These are phyloP conservation scores for Adansonia rubrostipa DNA, from an alignment of 441 rosid genomes.

Conservation along the genomic window DNA sequence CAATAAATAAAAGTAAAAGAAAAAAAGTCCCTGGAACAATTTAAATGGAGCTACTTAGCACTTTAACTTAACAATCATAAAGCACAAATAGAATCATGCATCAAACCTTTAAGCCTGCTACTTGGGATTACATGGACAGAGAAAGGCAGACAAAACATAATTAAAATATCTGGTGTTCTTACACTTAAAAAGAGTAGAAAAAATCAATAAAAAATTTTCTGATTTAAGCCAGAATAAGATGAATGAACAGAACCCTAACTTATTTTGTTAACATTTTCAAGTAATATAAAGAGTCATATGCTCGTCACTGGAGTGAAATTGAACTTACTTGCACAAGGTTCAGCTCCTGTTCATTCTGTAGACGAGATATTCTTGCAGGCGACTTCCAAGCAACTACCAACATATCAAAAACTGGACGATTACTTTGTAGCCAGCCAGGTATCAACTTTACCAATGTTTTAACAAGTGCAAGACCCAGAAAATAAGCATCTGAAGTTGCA, in stretches of 20 bases:
- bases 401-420: constrained; percentile 81
- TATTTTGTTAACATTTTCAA: background rate
- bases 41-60: background rate
- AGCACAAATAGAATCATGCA: background rate
- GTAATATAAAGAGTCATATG: background rate
- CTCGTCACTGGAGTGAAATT: background rate
- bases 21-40: background rate
- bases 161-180: constrained; percentile 6
- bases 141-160: background rate
- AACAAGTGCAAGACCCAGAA: constrained; percentile 92
- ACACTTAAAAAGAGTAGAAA: background rate
- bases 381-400: constrained; percentile 93
- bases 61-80: constrained; percentile 2
- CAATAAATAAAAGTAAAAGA: background rate
- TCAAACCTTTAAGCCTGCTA: background rate
- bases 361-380: constrained; percentile 81
- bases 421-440: constrained; percentile 94
- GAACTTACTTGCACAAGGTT: constrained; percentile 88
- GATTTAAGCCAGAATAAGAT: background rate
- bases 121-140: background rate
- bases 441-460: constrained; percentile 89
- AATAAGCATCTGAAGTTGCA: constrained; percentile 75
- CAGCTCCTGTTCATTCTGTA: constrained; percentile 92
- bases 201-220: background rate
- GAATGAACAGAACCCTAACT: background rate